A percentile compares a stretch with the other conserved stretches of the same genome.
Conservation (phyloP, 176 grass and related monocot species). For the Alloteropsis semialata region DNA sequence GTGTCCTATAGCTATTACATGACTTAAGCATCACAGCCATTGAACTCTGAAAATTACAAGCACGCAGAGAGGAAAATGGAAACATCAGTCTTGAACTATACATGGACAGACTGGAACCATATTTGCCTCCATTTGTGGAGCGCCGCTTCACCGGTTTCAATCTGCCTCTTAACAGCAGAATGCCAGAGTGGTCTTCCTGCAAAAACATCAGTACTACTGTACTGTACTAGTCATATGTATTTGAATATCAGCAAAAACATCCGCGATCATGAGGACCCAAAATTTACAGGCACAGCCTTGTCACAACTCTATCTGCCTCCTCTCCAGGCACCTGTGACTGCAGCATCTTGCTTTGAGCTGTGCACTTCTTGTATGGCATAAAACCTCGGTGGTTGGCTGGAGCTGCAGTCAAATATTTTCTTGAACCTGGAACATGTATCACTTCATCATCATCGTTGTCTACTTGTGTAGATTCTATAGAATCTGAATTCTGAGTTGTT, state of each 20-base stretch:
- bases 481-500: conserved; percentile 27
- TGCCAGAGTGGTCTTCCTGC: conserved; percentile 10
- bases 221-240: conserved; percentile 22
- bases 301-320: conserved; percentile 54
- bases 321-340: neutral
- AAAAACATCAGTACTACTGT: conserved; percentile 15
- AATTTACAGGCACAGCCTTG: conserved; percentile 67
- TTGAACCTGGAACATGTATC: conserved; percentile 27
- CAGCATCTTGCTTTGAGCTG: conserved; percentile 29
- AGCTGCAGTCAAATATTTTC: neutral
- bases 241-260: conserved; percentile 27
- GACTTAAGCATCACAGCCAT: neutral
- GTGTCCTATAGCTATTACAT: neutral
- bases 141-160: conserved; percentile 9
- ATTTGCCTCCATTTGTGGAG: conserved; percentile 26
- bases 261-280: neutral
- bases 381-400: conserved; percentile 42
- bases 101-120: neutral
- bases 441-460: neutral
- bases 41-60: conserved; percentile 33
- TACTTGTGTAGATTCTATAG: conserved; percentile 27
- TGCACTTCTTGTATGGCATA: conserved; percentile 58
- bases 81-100: conserved; percentile 15
- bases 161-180: conserved; percentile 19
- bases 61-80: conserved; percentile 14